Evolutionary conservation across 2,329 filamentous ascomycete genomes (phyloP).

Genomic region (Huntiella decipiens): DNA sequence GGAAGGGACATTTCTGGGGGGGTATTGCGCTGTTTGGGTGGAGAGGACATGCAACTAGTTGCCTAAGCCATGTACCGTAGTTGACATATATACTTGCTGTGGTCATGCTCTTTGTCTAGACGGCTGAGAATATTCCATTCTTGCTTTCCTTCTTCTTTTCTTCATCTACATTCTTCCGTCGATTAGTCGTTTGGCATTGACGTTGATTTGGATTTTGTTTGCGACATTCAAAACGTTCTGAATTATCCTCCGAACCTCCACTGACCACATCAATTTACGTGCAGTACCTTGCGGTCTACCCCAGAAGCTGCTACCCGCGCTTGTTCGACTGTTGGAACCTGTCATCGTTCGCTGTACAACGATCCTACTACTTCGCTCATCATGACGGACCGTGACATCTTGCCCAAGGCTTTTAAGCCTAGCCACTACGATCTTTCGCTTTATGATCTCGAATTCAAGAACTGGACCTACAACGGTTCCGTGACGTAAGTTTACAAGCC

Average conservation of each 20-base stretch:
- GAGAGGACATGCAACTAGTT: too few species aligned
- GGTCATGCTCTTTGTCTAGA: too few species aligned
- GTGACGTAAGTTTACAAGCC: conserved; percentile 32
- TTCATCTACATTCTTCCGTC: not conserved
- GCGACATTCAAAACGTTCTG: too few species aligned
- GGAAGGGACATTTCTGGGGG: too few species aligned
- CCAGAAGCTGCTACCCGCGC: conserved; percentile 10
- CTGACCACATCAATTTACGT: not conserved
- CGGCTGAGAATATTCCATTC: too few species aligned
- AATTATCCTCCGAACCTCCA: not conserved
- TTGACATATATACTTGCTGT: too few species aligned
- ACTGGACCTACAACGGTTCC: conserved; percentile 62
- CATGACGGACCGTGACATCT: conserved; percentile 43
- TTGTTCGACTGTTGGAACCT: conserved; percentile 15
- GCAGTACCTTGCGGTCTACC: conserved; percentile 3
- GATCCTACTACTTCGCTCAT: conserved; percentile 13
- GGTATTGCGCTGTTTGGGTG: too few species aligned
- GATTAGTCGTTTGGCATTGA: not conserved
- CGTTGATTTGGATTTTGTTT: too few species aligned
- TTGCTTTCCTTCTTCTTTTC: too few species aligned
- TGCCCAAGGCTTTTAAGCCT: conserved; percentile 53
- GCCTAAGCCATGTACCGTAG: too few species aligned
- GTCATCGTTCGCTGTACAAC: conserved; percentile 12
- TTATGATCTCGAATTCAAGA: conserved; percentile 56
- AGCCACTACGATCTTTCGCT: conserved; percentile 72